phyloP scores from a whole-genome alignment of 495 filamentous ascomycete genomes.

The Astrothelium subdiscretum region DNA sequence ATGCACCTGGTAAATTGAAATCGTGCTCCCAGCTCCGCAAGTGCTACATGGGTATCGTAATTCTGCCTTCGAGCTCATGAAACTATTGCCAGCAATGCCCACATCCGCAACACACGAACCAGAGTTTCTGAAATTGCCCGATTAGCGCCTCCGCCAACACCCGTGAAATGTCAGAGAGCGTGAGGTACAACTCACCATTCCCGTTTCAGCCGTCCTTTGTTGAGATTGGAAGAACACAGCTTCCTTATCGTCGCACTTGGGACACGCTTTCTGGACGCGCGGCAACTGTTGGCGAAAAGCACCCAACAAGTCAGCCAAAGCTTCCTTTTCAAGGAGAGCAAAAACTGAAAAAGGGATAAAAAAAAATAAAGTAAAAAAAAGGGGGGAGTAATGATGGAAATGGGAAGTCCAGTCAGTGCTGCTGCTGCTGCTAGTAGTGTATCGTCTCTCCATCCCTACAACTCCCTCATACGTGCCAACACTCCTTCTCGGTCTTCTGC shows the following conservation, averaged over 20 bases:
- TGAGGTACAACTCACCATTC: conserved; percentile 61
- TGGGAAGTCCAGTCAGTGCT: too few relatives aligned
- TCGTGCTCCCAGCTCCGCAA: too few relatives aligned
- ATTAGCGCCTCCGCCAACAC: not conserved
- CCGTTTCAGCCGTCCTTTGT: conserved; percentile 88
- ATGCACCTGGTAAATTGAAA: too few relatives aligned
- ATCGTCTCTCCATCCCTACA: too few relatives aligned
- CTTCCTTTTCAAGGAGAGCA: conserved; percentile 2
- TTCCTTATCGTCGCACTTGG: conserved; percentile 70
- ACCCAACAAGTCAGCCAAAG: conserved; percentile 38
- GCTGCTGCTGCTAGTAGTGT: too few relatives aligned
- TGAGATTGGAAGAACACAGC: conserved; percentile 98
- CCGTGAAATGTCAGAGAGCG: not conserved
- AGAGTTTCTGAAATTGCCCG: conserved; percentile 61
- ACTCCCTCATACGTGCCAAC: too few relatives aligned
- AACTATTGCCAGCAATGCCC: conserved; percentile 29
- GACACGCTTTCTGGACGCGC: conserved; percentile 69
- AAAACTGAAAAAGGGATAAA: not conserved
- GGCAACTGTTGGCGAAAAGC: conserved; percentile 56
- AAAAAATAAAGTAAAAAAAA: not conserved
- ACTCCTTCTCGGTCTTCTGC: too few relatives aligned
- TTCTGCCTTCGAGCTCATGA: too few relatives aligned
- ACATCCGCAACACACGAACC: conserved; percentile 90
- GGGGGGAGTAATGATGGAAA: too few relatives aligned
- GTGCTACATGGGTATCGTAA: not conserved